phyloP scores from a whole-genome alignment of 2,329 filamentous ascomycete species.

The Dactylellina cionopaga region DNA sequence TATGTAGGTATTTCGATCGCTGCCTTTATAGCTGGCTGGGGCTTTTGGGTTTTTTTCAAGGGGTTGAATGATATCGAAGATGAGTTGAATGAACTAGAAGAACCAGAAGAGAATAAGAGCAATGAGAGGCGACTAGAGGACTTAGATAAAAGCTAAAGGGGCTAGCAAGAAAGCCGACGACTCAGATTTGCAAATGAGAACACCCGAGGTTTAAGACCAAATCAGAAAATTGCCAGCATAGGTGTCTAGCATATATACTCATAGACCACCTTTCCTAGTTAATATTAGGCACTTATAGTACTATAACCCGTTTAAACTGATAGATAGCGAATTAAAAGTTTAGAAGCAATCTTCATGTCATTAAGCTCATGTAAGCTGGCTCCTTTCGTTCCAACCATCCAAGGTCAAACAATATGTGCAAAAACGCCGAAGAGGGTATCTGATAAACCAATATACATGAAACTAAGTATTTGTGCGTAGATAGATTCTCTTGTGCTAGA shows the following conservation, averaged over 20 bases:
- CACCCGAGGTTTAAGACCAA: not conserved
- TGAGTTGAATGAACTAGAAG: slow-evolving; percentile 57
- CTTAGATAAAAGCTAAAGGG: not conserved
- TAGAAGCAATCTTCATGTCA: not conserved
- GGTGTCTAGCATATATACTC: no score
- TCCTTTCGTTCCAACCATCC: no score
- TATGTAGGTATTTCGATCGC: slow-evolving; percentile 57
- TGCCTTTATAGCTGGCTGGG: slow-evolving; percentile 55
- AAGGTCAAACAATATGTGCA: not conserved
- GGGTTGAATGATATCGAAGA: slow-evolving; percentile 58
- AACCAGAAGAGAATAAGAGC: not conserved
- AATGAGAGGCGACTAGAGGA: not conserved
- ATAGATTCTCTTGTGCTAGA: not conserved
- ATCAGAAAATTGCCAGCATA: no score
- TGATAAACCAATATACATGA: slow-evolving; percentile 6
- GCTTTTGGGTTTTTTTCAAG: slow-evolving; percentile 58
- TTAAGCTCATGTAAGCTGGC: not conserved
- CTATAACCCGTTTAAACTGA: no score
- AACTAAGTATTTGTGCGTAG: not conserved
- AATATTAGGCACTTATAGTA: no score
- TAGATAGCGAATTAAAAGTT: not conserved
- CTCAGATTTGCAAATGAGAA: no score
- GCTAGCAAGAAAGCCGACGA: not conserved
- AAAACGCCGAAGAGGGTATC: slow-evolving; percentile 36
- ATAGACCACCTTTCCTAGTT: no score